Percentiles rank a stretch among this genome's conserved stretches.
phyloP scores from a whole-genome alignment of 2,329 filamentous ascomycete genomes.

The Talaromyces sp. region DNA sequence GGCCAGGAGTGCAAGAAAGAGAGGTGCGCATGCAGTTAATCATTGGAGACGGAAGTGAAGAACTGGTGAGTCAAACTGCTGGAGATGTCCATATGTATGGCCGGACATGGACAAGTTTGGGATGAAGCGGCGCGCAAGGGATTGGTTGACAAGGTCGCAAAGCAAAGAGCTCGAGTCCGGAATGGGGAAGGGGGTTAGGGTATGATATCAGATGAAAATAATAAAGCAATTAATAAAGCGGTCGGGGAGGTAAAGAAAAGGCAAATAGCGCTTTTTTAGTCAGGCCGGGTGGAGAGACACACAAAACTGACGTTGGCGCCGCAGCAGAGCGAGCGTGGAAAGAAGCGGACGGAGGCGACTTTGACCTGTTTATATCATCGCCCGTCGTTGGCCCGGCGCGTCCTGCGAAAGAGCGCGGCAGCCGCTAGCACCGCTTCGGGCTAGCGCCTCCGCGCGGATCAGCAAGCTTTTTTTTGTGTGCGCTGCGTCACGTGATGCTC shows the following conservation, averaged over 20 bases:
- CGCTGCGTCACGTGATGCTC: conserved; percentile 16
- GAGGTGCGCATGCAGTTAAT: background rate
- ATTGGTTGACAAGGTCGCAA: background rate
- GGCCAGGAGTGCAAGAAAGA: background rate
- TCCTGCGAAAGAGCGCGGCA: conserved; percentile 34
- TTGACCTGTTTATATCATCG: conserved; percentile 43
- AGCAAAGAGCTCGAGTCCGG: background rate
- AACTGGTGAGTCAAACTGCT: background rate
- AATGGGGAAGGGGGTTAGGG: background rate
- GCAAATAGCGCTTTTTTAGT: background rate
- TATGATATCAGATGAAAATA: background rate
- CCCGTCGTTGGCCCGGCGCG: conserved; percentile 33
- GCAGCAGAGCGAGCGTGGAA: conserved; percentile 1
- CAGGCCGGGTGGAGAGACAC: background rate
- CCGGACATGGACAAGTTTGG: background rate
- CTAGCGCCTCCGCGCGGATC: conserved; percentile 22
- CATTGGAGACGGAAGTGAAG: background rate
- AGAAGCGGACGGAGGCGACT: background rate
- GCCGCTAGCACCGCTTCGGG: conserved; percentile 24
- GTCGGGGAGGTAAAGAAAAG: background rate
- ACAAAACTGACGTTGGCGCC: conserved; percentile 3
- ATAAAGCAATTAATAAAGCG: background rate
- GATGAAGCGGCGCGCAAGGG: background rate
- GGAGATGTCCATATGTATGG: background rate
- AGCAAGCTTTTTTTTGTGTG: conserved; percentile 24